Evolutionary conservation across 805 yeast species (phyloP).

Genomic region (Saccharomycopsis schoenii): DNA sequence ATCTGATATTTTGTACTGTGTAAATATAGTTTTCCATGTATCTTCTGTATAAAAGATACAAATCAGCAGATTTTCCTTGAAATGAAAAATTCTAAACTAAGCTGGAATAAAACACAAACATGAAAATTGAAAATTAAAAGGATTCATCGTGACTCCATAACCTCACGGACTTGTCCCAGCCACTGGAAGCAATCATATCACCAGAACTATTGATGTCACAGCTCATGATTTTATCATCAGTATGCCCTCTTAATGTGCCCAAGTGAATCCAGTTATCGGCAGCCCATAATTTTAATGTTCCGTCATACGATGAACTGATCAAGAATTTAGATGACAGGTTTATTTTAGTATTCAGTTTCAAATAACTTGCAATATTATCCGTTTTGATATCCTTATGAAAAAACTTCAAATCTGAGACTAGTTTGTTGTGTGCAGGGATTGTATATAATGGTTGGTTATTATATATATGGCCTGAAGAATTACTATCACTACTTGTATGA

Average conservation of each 20-base stretch:
- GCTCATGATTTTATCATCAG: conserved; percentile 58
- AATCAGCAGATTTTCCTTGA: background rate
- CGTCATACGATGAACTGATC: conserved; percentile 64
- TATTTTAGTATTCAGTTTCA: conserved; percentile 20
- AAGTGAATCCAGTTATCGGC: conserved; percentile 61
- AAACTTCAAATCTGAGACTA: conserved; percentile 59
- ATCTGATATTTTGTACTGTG: background rate
- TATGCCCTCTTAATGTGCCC: conserved; percentile 43
- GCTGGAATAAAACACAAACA: too few species aligned
- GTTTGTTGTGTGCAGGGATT: conserved; percentile 65
- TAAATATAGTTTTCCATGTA: background rate
- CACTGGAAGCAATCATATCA: conserved; percentile 44
- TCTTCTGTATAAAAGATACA: background rate
- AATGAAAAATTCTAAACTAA: too few species aligned
- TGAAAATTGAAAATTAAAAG: background rate
- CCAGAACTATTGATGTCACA: conserved; percentile 44
- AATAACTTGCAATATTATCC: background rate
- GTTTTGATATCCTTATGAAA: conserved; percentile 26
- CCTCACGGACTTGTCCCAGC: conserved; percentile 80
- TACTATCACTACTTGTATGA: conserved; percentile 9
- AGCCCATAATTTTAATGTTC: conserved; percentile 49
- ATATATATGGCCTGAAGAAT: conserved; percentile 1
- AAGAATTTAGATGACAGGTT: conserved; percentile 37
- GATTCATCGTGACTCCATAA: conserved; percentile 26
- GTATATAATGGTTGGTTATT: conserved; percentile 25